Conservation (phyloP, 495 filamentous ascomycete species). For the Echria macrotheca region DNA sequence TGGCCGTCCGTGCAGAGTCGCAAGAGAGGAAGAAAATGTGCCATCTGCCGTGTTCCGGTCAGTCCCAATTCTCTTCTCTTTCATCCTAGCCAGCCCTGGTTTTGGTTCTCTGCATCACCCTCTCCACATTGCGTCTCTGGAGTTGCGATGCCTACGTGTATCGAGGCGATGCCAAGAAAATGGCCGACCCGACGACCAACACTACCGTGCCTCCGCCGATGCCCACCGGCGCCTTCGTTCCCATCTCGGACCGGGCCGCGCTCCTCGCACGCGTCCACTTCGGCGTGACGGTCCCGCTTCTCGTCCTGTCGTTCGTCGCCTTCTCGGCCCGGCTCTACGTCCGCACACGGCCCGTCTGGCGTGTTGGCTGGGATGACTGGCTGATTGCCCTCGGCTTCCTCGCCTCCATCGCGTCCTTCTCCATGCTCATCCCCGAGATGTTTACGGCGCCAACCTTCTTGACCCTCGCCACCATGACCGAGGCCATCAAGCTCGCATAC, state of each 20-base stretch:
- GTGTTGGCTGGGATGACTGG: constrained; percentile 14
- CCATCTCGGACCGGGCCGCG: constrained; percentile 11
- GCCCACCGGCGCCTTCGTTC: constrained; percentile 23
- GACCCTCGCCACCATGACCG: not conserved
- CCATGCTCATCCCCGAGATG: constrained; percentile 3
- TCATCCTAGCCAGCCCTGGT: too few relatives aligned
- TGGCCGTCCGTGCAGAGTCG: too few relatives aligned
- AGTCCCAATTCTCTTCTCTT: too few relatives aligned
- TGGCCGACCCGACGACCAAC: not conserved
- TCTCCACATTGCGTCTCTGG: too few relatives aligned
- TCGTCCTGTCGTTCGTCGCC: constrained; percentile 10
- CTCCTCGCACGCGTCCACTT: constrained; percentile 14
- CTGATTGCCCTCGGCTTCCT: constrained; percentile 18
- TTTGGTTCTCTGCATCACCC: too few relatives aligned
- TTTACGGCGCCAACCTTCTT: not conserved
- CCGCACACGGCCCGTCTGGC: constrained; percentile 17
- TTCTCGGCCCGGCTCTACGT: constrained; percentile 12
- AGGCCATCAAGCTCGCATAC: constrained; percentile 6
- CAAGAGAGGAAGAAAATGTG: too few relatives aligned
- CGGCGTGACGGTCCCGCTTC: constrained; percentile 13
- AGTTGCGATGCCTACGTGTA: too few relatives aligned
- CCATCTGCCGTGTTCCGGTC: too few relatives aligned
- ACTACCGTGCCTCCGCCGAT: constrained; percentile 22
- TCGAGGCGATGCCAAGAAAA: too few relatives aligned
- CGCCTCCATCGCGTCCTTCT: constrained; percentile 13